Conservation (phyloP, 2,329 filamentous ascomycete species). For the Paracamarosporium sp. region DNA sequence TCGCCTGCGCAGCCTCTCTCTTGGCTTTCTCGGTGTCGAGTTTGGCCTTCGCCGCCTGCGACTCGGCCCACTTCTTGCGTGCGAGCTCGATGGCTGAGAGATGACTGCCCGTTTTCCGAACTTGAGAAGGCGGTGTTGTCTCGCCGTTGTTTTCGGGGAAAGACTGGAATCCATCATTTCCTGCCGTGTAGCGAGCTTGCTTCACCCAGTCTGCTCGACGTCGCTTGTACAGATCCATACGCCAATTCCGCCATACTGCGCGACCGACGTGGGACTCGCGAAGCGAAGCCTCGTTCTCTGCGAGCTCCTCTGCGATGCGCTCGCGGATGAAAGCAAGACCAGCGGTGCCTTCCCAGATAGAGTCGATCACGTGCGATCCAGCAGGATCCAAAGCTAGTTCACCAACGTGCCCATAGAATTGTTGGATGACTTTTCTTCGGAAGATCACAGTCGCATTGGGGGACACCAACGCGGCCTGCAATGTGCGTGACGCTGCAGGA, state of each 20-base stretch:
- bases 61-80: slow-evolving; percentile 61
- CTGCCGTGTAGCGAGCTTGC: slow-evolving; percentile 62
- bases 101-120: slow-evolving; percentile 34
- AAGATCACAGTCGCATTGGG: slow-evolving; percentile 62
- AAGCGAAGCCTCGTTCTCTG: slow-evolving; percentile 63
- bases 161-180: slow-evolving; percentile 57
- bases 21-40: slow-evolving; percentile 10
- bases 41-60: slow-evolving; percentile 46
- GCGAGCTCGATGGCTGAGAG: slow-evolving; percentile 60
- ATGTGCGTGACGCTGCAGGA: slow-evolving; percentile 63
- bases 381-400: slow-evolving; percentile 66
- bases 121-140: slow-evolving; percentile 22
- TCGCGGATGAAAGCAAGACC: slow-evolving; percentile 72
- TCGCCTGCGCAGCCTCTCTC: slow-evolving; percentile 36
- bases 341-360: slow-evolving; percentile 68
- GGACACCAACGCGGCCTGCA: slow-evolving; percentile 68
- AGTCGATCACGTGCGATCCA: slow-evolving; percentile 72
- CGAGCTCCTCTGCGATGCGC: slow-evolving; percentile 69
- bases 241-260: slow-evolving; percentile 77
- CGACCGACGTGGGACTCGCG: slow-evolving; percentile 71
- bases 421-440: slow-evolving; percentile 68
- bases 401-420: slow-evolving; percentile 67
- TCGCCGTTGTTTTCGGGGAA: slow-evolving; percentile 52
- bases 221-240: slow-evolving; percentile 73
- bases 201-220: slow-evolving; percentile 68